Evolutionary conservation across 495 filamentous ascomycete genomes (phyloP).

Genomic region (Talaromyces proteolyticus): DNA sequence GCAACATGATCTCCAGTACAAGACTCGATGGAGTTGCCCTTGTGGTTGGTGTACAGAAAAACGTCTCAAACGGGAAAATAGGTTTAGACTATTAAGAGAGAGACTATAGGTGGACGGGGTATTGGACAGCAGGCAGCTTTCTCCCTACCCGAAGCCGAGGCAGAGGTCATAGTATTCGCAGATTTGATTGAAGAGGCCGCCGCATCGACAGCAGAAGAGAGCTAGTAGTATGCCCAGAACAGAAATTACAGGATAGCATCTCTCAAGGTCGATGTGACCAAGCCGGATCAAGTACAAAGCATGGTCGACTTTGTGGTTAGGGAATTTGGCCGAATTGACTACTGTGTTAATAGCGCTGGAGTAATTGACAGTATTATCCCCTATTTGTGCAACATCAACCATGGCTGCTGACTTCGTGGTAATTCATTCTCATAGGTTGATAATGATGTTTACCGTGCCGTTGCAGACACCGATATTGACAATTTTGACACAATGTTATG

Average conservation of each 20-base stretch:
- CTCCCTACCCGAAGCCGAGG: conserved; percentile 1
- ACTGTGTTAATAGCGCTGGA: conserved; percentile 3
- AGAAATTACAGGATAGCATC: conserved; percentile 8
- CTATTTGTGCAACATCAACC: neutral
- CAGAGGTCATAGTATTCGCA: conserved; percentile 14
- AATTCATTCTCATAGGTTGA: too few species aligned
- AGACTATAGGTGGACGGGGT: neutral
- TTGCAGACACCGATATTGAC: neutral
- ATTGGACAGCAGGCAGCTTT: neutral
- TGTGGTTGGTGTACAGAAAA: neutral
- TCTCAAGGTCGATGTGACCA: conserved; percentile 18
- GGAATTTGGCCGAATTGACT: conserved; percentile 2
- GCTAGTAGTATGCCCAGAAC: conserved; percentile 16
- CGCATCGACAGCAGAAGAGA: conserved; percentile 10
- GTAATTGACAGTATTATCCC: neutral
- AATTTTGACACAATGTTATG: conserved; percentile 6
- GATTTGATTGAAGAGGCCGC: conserved; percentile 14
- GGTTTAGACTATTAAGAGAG: too few species aligned
- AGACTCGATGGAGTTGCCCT: neutral
- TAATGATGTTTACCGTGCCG: neutral
- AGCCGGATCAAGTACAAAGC: conserved; percentile 14
- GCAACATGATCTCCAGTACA: neutral
- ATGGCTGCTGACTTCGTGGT: neutral
- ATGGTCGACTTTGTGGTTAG: conserved; percentile 13
- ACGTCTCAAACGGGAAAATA: neutral